phyloP scores from a whole-genome alignment of 1,139 yeast species.

The Debaryomyces coudertii region DNA sequence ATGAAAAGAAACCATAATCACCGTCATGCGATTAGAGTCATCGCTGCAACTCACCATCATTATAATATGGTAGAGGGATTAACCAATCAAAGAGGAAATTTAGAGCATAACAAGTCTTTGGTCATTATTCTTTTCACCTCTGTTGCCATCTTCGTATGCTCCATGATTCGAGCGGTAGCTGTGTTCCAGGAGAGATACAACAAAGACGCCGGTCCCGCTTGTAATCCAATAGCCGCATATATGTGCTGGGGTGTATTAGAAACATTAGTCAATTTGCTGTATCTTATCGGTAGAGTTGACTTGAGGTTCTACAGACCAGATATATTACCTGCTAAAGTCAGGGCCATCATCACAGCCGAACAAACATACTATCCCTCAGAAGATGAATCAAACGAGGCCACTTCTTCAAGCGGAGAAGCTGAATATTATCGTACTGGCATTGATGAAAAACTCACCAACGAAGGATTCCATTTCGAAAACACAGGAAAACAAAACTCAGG shows the following conservation, averaged over 20 bases:
- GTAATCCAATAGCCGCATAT: conserved; percentile 36
- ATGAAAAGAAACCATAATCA: conserved; percentile 49
- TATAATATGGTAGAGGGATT: conserved; percentile 46
- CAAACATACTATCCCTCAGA: conserved; percentile 32
- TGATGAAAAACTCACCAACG: background rate
- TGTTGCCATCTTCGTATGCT: conserved; percentile 34
- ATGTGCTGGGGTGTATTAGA: conserved; percentile 47
- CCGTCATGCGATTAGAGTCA: conserved; percentile 47
- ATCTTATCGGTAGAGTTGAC: conserved; percentile 48
- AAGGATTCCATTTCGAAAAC: conserved; percentile 3
- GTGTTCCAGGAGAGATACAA: conserved; percentile 32
- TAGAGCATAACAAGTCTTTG: conserved; percentile 41
- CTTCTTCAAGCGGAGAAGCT: background rate
- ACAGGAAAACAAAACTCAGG: background rate
- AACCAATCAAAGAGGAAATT: conserved; percentile 41
- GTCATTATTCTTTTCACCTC: conserved; percentile 37
- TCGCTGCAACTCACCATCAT: conserved; percentile 50
- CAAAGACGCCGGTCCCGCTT: conserved; percentile 24
- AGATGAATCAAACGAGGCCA: conserved; percentile 15
- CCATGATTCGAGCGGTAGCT: conserved; percentile 36
- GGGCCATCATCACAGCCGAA: conserved; percentile 46
- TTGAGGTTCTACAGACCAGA: conserved; percentile 52
- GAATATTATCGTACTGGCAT: background rate
- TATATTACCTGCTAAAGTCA: conserved; percentile 39
- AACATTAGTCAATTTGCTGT: conserved; percentile 36